Evolutionary conservation across 441 rosid genomes (phyloP).

Genomic region (Sinapis alba): DNA sequence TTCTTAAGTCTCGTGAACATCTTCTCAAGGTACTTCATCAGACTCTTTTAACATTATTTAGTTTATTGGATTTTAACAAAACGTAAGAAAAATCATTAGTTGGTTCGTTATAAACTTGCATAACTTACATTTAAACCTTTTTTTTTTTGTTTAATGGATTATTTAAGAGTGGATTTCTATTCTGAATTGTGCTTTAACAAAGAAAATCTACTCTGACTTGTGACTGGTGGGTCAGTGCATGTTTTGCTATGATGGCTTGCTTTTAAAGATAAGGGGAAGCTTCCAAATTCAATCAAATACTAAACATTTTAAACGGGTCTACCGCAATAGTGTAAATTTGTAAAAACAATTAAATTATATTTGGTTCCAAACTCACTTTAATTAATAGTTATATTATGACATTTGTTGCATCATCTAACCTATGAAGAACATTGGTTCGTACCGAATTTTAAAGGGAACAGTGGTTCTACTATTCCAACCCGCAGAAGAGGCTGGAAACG

Average conservation of each 20-base stretch:
- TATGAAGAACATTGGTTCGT: background rate
- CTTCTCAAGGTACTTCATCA: constrained; percentile 57
- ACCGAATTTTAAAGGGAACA: constrained; percentile 57
- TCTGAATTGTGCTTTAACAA: background rate
- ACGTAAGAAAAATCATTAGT: background rate
- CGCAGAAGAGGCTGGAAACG: constrained; percentile 97
- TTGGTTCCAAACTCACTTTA: background rate
- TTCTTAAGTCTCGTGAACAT: constrained; percentile 73
- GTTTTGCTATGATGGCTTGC: background rate
- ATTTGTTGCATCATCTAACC: background rate
- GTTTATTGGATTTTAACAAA: background rate
- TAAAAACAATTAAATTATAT: background rate
- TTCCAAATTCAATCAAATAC: background rate
- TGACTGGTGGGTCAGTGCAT: constrained; percentile 9
- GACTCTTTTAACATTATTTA: background rate
- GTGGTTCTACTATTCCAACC: constrained; percentile 82
- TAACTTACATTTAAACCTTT: background rate
- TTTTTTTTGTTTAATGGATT: background rate
- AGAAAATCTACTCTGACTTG: background rate
- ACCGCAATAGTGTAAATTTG: background rate
- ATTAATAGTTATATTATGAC: background rate
- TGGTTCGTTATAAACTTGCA: background rate
- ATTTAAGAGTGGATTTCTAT: background rate
- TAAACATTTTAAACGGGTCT: background rate
- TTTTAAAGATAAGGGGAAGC: background rate